phyloP scores from a whole-genome alignment of 2,329 filamentous ascomycete genomes.

The Pseudogymnoascus sp. region DNA sequence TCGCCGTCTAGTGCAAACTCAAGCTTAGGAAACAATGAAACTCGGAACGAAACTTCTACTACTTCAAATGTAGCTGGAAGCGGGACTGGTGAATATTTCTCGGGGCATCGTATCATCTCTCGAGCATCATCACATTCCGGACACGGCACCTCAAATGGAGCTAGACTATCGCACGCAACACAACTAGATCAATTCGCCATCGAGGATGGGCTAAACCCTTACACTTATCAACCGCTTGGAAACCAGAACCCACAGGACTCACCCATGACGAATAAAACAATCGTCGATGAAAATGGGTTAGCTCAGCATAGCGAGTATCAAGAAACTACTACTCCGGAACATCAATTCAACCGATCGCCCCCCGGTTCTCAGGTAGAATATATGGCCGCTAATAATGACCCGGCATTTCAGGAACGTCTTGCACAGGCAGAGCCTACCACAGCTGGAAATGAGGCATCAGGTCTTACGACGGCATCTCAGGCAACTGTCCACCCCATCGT shows the following conservation, averaged over 20 bases:
- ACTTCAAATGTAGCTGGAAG: constrained; percentile 31
- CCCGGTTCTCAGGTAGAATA: background rate
- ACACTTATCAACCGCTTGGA: constrained; percentile 31
- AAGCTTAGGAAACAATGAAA: constrained; percentile 37
- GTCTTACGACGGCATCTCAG: background rate
- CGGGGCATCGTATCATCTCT: constrained; percentile 8
- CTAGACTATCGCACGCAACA: constrained; percentile 41
- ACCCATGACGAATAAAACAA: background rate
- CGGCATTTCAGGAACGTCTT: background rate
- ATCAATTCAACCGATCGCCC: background rate
- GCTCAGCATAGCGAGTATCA: background rate
- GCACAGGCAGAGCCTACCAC: background rate
- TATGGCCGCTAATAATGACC: background rate
- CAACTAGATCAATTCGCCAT: constrained; percentile 42
- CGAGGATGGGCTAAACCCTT: constrained; percentile 50
- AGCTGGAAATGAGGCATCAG: background rate
- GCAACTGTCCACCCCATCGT: background rate
- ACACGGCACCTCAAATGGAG: constrained; percentile 36
- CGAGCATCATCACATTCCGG: constrained; percentile 20
- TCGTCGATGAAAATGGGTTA: background rate
- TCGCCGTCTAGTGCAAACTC: constrained; percentile 79
- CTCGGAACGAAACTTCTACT: constrained; percentile 44
- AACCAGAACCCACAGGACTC: background rate
- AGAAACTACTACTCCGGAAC: background rate
- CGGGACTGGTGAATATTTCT: constrained; percentile 20